phyloP scores from a whole-genome alignment of 805 yeast genomes.

The Lipomyces anomalus region DNA sequence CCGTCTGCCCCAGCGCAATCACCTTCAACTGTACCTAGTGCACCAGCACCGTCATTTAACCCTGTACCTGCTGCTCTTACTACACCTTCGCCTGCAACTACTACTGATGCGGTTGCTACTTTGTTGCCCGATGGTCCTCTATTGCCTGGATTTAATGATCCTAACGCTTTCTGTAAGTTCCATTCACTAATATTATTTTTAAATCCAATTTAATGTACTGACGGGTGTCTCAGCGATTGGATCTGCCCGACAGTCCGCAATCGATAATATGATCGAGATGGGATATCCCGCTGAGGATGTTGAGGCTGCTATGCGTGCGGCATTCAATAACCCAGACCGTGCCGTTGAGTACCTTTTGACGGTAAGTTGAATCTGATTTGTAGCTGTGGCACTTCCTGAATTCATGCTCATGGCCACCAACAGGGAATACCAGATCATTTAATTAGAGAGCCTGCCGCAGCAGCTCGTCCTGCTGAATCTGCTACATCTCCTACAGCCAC shows the following conservation, averaged over 20 bases:
- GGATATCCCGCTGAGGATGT: conserved; percentile 87
- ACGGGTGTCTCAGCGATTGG: conserved; percentile 52
- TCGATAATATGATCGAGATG: conserved; percentile 86
- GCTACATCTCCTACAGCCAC: conserved; percentile 26
- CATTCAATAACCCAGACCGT: conserved; percentile 94
- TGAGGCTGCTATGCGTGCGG: conserved; percentile 86
- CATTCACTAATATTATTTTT: conserved; percentile 24
- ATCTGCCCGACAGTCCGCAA: conserved; percentile 66
- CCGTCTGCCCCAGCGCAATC: conserved; percentile 23
- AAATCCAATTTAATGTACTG: conserved; percentile 13
- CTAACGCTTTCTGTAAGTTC: conserved; percentile 32
- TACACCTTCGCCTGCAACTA: conserved; percentile 14
- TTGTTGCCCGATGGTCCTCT: conserved; percentile 28
- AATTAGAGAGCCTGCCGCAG: conserved; percentile 30
- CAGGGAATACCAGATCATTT: conserved; percentile 70
- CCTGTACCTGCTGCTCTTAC: conserved; percentile 9
- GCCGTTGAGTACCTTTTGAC: conserved; percentile 92
- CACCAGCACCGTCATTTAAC: conserved; percentile 20
- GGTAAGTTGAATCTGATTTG: conserved; percentile 10
- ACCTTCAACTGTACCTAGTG: conserved; percentile 24
- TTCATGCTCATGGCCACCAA: conserved; percentile 3
- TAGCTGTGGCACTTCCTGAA: no score
- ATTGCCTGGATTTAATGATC: conserved; percentile 31
- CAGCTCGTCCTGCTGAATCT: conserved; percentile 27
- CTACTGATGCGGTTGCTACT: conserved; percentile 20